These are phyloP conservation scores for Stagonosporopsis tanaceti DNA, from an alignment of 2,329 filamentous ascomycete genomes.

Conservation along the genomic window DNA sequence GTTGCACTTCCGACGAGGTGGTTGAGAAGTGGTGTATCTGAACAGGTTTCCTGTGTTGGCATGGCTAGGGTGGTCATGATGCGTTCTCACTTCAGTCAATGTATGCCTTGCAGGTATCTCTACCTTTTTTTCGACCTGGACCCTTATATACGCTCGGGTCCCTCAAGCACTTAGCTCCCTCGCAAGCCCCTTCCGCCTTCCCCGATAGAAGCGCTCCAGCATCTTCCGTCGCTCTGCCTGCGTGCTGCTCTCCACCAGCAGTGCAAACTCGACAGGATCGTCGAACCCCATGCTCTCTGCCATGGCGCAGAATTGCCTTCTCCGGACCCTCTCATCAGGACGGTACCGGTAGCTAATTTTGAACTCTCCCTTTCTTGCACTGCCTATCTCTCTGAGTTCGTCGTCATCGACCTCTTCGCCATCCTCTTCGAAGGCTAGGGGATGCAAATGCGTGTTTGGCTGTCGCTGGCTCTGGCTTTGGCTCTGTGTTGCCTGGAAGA, in stretches of 20 bases:
- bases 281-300: conserved; percentile 78
- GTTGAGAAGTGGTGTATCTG: too few relatives aligned
- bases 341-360: conserved; percentile 69
- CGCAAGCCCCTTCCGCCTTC: conserved; percentile 62
- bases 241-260: conserved; percentile 90
- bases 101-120: too few relatives aligned
- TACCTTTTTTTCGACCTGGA: too few relatives aligned
- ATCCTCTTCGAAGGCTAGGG: conserved; percentile 9
- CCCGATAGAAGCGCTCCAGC: conserved; percentile 80
- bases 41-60: too few relatives aligned
- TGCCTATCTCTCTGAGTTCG: conserved; percentile 22
- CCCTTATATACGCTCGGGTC: too few relatives aligned
- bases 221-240: conserved; percentile 80
- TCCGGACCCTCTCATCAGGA: conserved; percentile 76
- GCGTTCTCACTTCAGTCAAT: too few relatives aligned
- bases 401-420: conserved; percentile 25
- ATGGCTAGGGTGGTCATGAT: too few relatives aligned
- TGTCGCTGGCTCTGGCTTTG: conserved; percentile 43
- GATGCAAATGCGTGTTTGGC: conserved; percentile 14
- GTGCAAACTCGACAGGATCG: conserved; percentile 81
- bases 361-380: conserved; percentile 41
- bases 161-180: not conserved
- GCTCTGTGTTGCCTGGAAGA: conserved; percentile 64
- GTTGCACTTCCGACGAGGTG: too few relatives aligned
- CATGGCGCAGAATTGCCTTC: conserved; percentile 91